phyloP scores from a whole-genome alignment of 768 basidiomycete species.

The Amanita fuliginea region DNA sequence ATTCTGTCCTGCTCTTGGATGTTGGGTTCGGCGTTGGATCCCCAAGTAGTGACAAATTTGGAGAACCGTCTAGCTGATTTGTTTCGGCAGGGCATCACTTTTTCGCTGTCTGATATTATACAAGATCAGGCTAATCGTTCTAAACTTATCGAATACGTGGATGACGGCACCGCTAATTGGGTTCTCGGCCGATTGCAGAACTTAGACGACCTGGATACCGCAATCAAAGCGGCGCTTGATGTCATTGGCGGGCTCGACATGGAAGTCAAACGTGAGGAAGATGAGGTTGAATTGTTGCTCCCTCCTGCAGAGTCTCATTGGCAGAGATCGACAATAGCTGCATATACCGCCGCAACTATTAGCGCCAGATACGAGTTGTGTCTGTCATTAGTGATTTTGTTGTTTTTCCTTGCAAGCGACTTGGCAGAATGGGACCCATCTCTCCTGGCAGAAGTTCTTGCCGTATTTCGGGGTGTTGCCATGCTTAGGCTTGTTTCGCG shows the following conservation, averaged over 20 bases:
- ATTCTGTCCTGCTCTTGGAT: slow-evolving; percentile 56
- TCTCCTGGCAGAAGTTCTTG: slow-evolving; percentile 62
- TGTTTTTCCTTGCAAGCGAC: slow-evolving; percentile 63
- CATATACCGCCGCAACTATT: slow-evolving; percentile 51
- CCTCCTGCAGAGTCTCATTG: slow-evolving; percentile 50
- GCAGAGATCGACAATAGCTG: slow-evolving; percentile 48
- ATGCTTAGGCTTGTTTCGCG: slow-evolving; percentile 53
- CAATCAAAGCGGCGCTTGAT: slow-evolving; percentile 49
- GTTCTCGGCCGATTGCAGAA: slow-evolving; percentile 47
- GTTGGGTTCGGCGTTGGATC: slow-evolving; percentile 48
- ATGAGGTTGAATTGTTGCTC: slow-evolving; percentile 47
- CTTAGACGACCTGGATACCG: slow-evolving; percentile 43
- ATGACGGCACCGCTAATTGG: slow-evolving; percentile 52
- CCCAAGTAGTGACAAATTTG: slow-evolving; percentile 40
- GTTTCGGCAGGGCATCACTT: slow-evolving; percentile 68
- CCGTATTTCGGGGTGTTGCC: slow-evolving; percentile 68
- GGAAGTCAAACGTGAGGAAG: slow-evolving; percentile 67
- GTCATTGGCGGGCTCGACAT: slow-evolving; percentile 62
- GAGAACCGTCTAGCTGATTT: slow-evolving; percentile 53
- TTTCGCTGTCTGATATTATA: slow-evolving; percentile 66
- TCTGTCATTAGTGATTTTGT: slow-evolving; percentile 49
- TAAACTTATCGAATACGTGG: slow-evolving; percentile 43
- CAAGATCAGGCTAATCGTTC: slow-evolving; percentile 48
- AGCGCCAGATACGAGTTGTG: slow-evolving; percentile 70
- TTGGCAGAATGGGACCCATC: slow-evolving; percentile 54